Evolutionary conservation across 768 basidiomycete genomes (phyloP), one percentile per base, ranked within the genome.

Genomic region (Naganishia randhawae): DNA sequence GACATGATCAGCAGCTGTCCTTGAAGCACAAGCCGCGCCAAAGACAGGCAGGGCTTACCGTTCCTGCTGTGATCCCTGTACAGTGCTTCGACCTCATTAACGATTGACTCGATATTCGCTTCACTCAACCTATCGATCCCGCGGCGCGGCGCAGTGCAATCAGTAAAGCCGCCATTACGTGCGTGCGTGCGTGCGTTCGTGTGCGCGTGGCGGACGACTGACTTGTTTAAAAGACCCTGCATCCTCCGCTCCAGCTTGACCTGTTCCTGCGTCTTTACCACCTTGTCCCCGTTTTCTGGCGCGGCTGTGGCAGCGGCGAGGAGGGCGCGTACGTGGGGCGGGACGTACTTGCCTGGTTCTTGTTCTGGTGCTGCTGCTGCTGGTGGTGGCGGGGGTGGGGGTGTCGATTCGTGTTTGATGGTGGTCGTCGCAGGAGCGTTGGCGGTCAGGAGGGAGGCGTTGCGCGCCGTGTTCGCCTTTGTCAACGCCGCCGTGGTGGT

Each of bases 211-310:
- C n/a, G n/a, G 8, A 29, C 16, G 6, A 61, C 57, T 22, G 11
- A 61, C 91, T 89, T 85, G 80, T 97, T 96, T 54, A 96, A 83
- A 19, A 92, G 80, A 76, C 92, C 94, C 80, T 96, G 93, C 32
- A 91, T 80, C 72, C 89, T 90, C 53, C 88, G 84, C 2, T 82
- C 85, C 39, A 96, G 82, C 78, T 89, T 90, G 14, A 82, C 70
- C 55, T 79, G 74, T 32, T 80, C 82, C 69, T 84, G 83, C 2
- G 80, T 75, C 75, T 74, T 65, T 29, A 81, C 74, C 17, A 71
- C 72, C 31, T 79, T 79, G 42, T 83, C 82, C 16, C 45, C 45
- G 19, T n/a, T 48, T 4, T 48, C 81, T n/a, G 77, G 73, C 22
- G 77, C 69, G 45, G 64, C 19, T 22, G 45, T 50, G n/a, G n/a